Conservation (phyloP, 2,329 filamentous ascomycete species). For the Fusarium nelsonii region DNA sequence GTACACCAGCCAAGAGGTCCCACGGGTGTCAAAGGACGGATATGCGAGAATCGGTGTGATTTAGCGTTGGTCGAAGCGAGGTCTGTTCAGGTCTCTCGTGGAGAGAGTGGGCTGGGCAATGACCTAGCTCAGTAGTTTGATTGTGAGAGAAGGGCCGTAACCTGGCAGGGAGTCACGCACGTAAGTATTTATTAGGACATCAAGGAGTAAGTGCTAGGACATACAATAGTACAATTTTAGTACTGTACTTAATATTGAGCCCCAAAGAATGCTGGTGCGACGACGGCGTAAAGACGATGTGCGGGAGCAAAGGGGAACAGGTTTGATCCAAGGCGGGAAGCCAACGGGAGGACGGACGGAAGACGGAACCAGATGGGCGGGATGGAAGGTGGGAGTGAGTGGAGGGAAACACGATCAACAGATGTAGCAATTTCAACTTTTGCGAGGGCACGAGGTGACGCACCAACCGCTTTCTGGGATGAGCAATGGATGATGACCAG, state of each 20-base stretch:
- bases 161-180: conserved; percentile 36
- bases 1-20: conserved; percentile 28
- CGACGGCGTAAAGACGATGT: conserved; percentile 43
- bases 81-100: conserved; percentile 34
- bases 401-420: conserved; percentile 43
- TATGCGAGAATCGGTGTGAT: conserved; percentile 41
- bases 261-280: conserved; percentile 38
- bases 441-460: conserved; percentile 41
- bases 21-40: conserved; percentile 33
- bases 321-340: conserved; percentile 43
- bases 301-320: conserved; percentile 46
- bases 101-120: conserved; percentile 32
- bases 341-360: conserved; percentile 44
- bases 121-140: conserved; percentile 36
- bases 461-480: conserved; percentile 40
- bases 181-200: conserved; percentile 37
- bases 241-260: conserved; percentile 23
- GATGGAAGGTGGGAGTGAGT: conserved; percentile 34
- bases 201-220: conserved; percentile 20
- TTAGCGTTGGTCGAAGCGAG: conserved; percentile 40
- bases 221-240: conserved; percentile 19
- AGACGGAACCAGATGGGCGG: conserved; percentile 44
- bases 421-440: conserved; percentile 40
- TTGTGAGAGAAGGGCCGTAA: conserved; percentile 34
- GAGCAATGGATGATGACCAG: conserved; percentile 32